These are phyloP conservation scores for Claviceps sp. DNA, from an alignment of 2,329 filamentous ascomycete genomes.

Conservation along the genomic window DNA sequence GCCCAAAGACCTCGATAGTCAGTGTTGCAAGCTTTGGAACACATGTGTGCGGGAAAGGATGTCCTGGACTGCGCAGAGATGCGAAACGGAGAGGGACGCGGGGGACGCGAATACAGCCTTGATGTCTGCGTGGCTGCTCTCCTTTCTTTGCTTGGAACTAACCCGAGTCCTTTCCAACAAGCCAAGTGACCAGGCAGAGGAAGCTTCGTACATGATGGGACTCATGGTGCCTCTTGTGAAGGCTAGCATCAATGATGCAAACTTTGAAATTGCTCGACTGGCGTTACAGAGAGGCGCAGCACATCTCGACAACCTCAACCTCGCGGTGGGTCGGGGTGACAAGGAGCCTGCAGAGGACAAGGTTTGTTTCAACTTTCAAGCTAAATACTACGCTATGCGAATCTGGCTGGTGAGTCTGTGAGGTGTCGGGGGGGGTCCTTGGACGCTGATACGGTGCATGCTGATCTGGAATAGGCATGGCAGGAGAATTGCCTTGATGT, in stretches of 20 bases:
- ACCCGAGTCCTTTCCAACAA: conserved; percentile 25
- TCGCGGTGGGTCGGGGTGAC: conserved; percentile 2
- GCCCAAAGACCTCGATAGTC: conserved; percentile 34
- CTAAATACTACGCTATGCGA: conserved; percentile 53
- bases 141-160: conserved; percentile 54
- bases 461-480: conserved; percentile 46
- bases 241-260: conserved; percentile 31
- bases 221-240: conserved; percentile 55
- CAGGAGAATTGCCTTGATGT: conserved; percentile 59
- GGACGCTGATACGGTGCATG: neutral
- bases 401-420: conserved; percentile 45
- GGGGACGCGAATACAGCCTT: conserved; percentile 16
- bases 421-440: too few species aligned
- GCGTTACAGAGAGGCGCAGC: conserved; percentile 49
- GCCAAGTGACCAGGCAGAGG: conserved; percentile 16
- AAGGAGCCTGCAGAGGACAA: neutral
- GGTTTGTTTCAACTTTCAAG: conserved; percentile 24
- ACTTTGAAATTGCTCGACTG: conserved; percentile 44
- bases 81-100: conserved; percentile 10
- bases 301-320: neutral
- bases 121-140: conserved; percentile 34
- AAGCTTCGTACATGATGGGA: conserved; percentile 46
- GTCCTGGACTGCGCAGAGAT: conserved; percentile 9
- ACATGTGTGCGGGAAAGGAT: conserved; percentile 39
- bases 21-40: conserved; percentile 55